phyloP scores from a whole-genome alignment of 495 filamentous ascomycete genomes.

The Aspergillus saccharolyticus region DNA sequence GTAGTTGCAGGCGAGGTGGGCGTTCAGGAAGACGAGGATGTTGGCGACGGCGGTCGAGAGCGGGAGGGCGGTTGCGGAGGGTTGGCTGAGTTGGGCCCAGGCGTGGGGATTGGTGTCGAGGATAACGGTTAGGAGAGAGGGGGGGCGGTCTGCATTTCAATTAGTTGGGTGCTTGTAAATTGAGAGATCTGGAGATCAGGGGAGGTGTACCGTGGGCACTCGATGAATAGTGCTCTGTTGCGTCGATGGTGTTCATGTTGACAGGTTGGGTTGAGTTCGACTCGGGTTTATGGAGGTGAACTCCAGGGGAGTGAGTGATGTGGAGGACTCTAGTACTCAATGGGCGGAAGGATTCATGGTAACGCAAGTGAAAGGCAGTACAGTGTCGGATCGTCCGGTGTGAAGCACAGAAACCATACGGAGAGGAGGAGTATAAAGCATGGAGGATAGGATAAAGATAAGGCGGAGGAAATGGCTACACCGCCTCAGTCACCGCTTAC shows the following conservation, averaged over 20 bases:
- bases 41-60: slow-evolving; percentile 81
- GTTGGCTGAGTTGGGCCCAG: slow-evolving; percentile 66
- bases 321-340: too few relatives aligned
- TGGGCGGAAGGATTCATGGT: too few relatives aligned
- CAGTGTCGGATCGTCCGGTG: too few relatives aligned
- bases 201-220: slow-evolving; percentile 42
- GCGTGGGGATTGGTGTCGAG: slow-evolving; percentile 95
- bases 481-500: neutral
- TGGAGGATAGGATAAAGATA: neutral
- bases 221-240: slow-evolving; percentile 75
- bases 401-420: too few relatives aligned
- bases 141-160: slow-evolving; percentile 50
- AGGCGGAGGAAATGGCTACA: neutral
- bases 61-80: slow-evolving; percentile 67
- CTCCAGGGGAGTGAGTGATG: too few relatives aligned
- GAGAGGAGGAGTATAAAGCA: neutral
- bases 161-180: neutral
- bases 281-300: neutral
- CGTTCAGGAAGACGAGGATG: slow-evolving; percentile 93
- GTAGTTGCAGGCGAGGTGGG: slow-evolving; percentile 88
- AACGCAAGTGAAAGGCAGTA: too few relatives aligned
- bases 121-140: slow-evolving; percentile 85
- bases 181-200: neutral
- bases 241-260: slow-evolving; percentile 84
- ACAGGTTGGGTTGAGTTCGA: neutral